phyloP scores from a whole-genome alignment of 1,139 yeast genomes.

The Debaryomycetaceae sp. region DNA sequence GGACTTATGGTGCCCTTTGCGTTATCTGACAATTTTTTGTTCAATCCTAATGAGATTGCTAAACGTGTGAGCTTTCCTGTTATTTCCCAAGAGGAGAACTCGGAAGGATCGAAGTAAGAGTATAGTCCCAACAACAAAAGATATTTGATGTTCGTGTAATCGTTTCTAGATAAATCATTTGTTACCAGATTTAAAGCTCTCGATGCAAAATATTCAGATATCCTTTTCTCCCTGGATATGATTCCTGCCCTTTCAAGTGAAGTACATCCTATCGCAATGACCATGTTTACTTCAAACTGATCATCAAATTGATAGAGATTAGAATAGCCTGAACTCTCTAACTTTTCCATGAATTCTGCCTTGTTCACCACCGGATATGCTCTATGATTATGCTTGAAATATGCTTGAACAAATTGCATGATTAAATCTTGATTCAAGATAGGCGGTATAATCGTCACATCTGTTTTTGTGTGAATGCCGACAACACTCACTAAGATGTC shows the following conservation, averaged over 20 bases:
- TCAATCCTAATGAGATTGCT: constrained; percentile 39
- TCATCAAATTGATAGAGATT: constrained; percentile 17
- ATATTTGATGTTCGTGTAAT: constrained; percentile 33
- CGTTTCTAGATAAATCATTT: constrained; percentile 30
- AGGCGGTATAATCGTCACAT: constrained; percentile 14
- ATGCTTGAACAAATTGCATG: constrained; percentile 23
- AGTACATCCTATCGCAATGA: constrained; percentile 48
- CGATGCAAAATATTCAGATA: constrained; percentile 15
- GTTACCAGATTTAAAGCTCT: constrained; percentile 26
- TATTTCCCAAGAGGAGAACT: constrained; percentile 46
- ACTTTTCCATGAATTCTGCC: constrained; percentile 27
- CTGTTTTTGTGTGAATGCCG: constrained; percentile 14
- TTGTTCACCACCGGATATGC: constrained; percentile 43
- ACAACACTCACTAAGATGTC: constrained; percentile 14
- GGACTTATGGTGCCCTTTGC: constrained; percentile 20
- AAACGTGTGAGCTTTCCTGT: constrained; percentile 44
- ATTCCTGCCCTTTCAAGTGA: constrained; percentile 40
- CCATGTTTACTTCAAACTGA: constrained; percentile 42
- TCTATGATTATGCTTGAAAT: constrained; percentile 40
- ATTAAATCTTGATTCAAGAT: constrained; percentile 11
- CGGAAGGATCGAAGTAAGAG: constrained; percentile 43
- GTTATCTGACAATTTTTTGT: constrained; percentile 27
- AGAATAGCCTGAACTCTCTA: constrained; percentile 21
- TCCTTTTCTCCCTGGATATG: constrained; percentile 25
- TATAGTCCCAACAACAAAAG: constrained; percentile 41